Percentiles rank a stretch among this genome's conserved stretches.
phyloP scores from a whole-genome alignment of 371 early-diverging fungal species.

The Batrachochytrium dendrobatidis region DNA sequence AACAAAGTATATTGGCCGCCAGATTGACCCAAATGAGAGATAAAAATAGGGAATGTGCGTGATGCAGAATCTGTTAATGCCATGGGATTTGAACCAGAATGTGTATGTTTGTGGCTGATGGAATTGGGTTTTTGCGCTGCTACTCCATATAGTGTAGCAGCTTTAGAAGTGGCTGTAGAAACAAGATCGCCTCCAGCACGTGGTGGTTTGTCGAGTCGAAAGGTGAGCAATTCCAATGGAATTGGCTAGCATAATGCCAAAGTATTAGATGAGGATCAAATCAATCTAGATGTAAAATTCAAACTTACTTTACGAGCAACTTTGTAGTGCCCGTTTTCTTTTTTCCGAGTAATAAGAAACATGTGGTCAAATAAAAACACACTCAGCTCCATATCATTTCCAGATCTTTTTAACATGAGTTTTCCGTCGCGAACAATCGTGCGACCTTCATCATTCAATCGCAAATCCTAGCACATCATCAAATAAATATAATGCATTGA shows the following conservation, averaged over 20 bases:
- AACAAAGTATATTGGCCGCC: slow-evolving; percentile 60
- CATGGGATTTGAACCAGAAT: too few species aligned
- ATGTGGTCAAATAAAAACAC: slow-evolving; percentile 83
- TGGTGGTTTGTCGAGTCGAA: slow-evolving; percentile 5
- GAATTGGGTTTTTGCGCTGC: too few species aligned
- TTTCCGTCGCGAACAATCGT: slow-evolving; percentile 71
- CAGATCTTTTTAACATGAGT: slow-evolving; percentile 59
- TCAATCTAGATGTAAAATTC: slow-evolving; percentile 1
- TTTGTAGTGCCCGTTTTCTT: slow-evolving; percentile 57
- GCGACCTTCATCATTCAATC: slow-evolving; percentile 60
- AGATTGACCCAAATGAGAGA: slow-evolving; percentile 69
- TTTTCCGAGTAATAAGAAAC: slow-evolving; percentile 64
- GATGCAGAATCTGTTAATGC: background rate
- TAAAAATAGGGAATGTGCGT: slow-evolving; percentile 39
- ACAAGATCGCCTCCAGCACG: too few species aligned
- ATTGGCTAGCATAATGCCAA: slow-evolving; percentile 14
- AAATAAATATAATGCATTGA: background rate
- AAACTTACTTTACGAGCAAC: slow-evolving; percentile 43
- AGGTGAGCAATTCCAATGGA: slow-evolving; percentile 20
- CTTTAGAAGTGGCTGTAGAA: too few species aligned
- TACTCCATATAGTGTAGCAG: too few species aligned
- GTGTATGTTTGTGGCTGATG: too few species aligned
- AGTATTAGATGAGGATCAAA: slow-evolving; percentile 1
- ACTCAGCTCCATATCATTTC: slow-evolving; percentile 53
- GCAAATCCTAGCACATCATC: slow-evolving; percentile 69